phyloP scores from a whole-genome alignment of 192 early-diverging fungal genomes.

The Diversispora epigaea region DNA sequence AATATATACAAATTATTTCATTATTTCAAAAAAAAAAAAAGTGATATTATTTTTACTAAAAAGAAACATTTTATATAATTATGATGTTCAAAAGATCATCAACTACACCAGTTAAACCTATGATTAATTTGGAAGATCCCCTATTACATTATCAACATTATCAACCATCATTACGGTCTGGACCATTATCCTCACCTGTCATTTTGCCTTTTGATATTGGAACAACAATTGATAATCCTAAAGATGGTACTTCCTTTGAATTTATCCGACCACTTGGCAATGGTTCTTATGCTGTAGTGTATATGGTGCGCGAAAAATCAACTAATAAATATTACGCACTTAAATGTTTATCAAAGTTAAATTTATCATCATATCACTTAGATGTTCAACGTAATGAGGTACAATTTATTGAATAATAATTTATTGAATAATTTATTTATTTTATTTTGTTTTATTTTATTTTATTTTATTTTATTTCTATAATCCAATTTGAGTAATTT shows the following conservation, averaged over 20 bases:
- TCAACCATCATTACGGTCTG: conserved; percentile 9
- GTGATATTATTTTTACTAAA: background rate
- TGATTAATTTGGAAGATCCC: background rate
- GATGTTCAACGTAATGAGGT: conserved; percentile 69
- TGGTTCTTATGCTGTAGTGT: conserved; percentile 77
- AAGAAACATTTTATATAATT: background rate
- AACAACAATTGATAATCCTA: conserved; percentile 19
- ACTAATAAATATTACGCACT: conserved; percentile 63
- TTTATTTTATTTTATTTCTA: too few species aligned
- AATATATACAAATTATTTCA: background rate
- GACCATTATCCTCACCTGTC: background rate
- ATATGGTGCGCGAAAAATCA: conserved; percentile 60
- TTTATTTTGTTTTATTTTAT: too few species aligned
- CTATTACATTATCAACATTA: background rate
- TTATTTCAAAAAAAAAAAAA: background rate
- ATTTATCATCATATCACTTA: conserved; percentile 61
- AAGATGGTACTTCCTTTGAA: background rate
- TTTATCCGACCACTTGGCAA: conserved; percentile 60
- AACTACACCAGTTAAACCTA: background rate
- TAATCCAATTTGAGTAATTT: too few species aligned
- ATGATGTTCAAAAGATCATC: conserved; percentile 27
- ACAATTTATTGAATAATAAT: conserved; percentile 32
- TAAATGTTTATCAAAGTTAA: conserved; percentile 71
- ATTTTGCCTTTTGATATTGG: conserved; percentile 27
- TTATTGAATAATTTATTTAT: too few species aligned